Base-by-base conservation (phyloP, 2,329 filamentous ascomycete genomes). In the Didymella arachidicola region DNA sequence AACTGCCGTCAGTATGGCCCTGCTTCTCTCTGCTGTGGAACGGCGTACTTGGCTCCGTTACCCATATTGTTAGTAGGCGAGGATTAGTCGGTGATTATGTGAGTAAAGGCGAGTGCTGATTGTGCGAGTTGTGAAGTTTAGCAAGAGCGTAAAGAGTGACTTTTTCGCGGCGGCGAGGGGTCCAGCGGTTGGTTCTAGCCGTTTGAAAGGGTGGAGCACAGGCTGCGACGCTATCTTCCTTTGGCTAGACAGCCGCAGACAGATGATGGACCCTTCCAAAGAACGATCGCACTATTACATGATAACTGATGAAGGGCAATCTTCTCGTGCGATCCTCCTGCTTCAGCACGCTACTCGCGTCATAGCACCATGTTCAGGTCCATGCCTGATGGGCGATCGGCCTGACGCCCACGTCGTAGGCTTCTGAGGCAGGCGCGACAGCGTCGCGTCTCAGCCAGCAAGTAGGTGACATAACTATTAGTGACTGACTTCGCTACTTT, bases 31-130 rank as follows among this genome's bases (percentile, higher is more conserved):
- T 19, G 14, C 22, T 41, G 42, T 44, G 27, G 11, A 26, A 10
- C 27, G 36, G n/a, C 70, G 48, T 73, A 76, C 74, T 73, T 76
- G 50, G 71, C 71, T 70, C 74, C 74, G 73, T 77, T 77, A 59
- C 74, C 74, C 74, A 77, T 76, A 26, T 49, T 65, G 61, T 58
- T 57, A 53, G 59, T 64, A 44, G 54, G 46, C 63, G 54, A 44
- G 41, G 18, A 61, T 66, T 61, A 68, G 60, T 61, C 45, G 60
- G 57, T 63, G 56, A 45, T 47, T 32, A 55, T 57, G 52, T 56
- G 58, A 25, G 54, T 53, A 46, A 22, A 29, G 46, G 44, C 51
- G 53, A 45, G 48, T 55, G 59, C 32, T 30, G 16, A 25, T 22
- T 46, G 50, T 60, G 54, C 46, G 55, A 47, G 42, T 19, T 59